phyloP scores from a whole-genome alignment of 2,329 filamentous ascomycete genomes.

The Stachybotrys echinatus region DNA sequence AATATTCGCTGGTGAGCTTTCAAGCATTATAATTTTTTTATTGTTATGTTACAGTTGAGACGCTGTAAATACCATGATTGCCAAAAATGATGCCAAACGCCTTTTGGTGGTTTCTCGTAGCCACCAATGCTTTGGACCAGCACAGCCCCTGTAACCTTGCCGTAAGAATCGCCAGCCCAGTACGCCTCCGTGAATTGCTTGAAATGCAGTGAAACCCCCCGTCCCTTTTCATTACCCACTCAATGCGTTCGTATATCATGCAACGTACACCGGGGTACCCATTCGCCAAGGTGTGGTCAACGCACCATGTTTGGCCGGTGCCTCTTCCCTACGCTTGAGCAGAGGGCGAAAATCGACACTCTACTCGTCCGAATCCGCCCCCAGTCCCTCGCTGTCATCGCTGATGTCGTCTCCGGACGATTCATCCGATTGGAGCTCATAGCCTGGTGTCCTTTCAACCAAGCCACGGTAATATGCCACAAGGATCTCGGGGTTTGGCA shows the following conservation, averaged over 20 bases:
- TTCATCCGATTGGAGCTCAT: slow-evolving; percentile 40
- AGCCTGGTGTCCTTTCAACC: slow-evolving; percentile 60
- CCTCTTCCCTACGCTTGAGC: too few species aligned
- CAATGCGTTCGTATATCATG: neutral
- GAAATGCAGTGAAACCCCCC: neutral
- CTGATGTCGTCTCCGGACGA: slow-evolving; percentile 23
- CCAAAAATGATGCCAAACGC: neutral
- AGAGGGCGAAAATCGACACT: too few species aligned
- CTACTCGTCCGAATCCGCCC: slow-evolving; percentile 16
- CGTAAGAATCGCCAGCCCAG: neutral
- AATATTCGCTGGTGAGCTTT: too few species aligned
- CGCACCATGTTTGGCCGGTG: too few species aligned
- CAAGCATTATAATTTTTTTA: too few species aligned
- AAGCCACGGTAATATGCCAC: slow-evolving; percentile 90
- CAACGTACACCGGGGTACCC: neutral
- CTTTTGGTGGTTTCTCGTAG: neutral
- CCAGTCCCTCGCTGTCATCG: slow-evolving; percentile 27
- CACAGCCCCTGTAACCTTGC: neutral
- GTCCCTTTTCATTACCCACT: neutral
- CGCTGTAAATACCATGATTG: too few species aligned
- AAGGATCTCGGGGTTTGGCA: slow-evolving; percentile 88
- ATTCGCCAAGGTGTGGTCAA: too few species aligned
- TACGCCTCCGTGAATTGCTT: neutral
- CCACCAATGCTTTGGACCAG: neutral
- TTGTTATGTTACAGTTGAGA: too few species aligned